Conservation (phyloP, 164 flowering plant genomes). For the Kingdonia uniflora region DNA sequence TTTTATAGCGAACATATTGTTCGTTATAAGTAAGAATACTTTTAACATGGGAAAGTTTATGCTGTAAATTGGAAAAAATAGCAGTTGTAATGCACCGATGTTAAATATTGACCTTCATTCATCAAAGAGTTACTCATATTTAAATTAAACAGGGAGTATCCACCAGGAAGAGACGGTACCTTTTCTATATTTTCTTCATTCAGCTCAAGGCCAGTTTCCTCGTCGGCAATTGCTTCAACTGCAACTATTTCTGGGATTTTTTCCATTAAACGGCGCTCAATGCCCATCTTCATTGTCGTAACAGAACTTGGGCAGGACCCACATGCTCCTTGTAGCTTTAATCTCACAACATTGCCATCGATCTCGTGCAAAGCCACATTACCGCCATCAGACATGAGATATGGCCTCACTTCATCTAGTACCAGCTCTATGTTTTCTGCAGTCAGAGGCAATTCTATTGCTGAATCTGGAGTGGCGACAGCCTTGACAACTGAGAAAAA, state of each 20-base stretch:
- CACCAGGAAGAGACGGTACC: slow-evolving; percentile 29
- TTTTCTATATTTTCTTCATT: slow-evolving; percentile 88
- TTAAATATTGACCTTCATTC: too few relatives aligned
- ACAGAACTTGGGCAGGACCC: slow-evolving; percentile 97
- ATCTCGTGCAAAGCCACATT: slow-evolving; percentile 92
- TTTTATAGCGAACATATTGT: too few relatives aligned
- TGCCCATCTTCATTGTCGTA: slow-evolving; percentile 92
- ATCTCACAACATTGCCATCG: slow-evolving; percentile 81
- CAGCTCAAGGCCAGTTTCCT: slow-evolving; percentile 85
- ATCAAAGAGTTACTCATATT: not conserved
- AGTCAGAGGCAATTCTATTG: slow-evolving; percentile 71
- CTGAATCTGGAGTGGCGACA: slow-evolving; percentile 76
- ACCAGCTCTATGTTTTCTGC: slow-evolving; percentile 86
- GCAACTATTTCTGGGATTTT: slow-evolving; percentile 89
- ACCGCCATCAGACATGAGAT: slow-evolving; percentile 96
- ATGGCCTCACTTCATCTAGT: slow-evolving; percentile 87
- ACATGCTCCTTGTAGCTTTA: slow-evolving; percentile 97
- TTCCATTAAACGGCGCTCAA: slow-evolving; percentile 91
- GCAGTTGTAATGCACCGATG: too few relatives aligned
- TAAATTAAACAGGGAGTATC: not conserved
- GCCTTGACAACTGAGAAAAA: slow-evolving; percentile 57
- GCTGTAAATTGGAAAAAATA: too few relatives aligned
- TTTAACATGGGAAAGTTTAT: too few relatives aligned
- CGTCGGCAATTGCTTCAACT: slow-evolving; percentile 77
- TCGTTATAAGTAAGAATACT: too few relatives aligned